A percentile compares a stretch with the other conserved stretches of the same genome.
phyloP scores from a whole-genome alignment of 1,139 yeast species.

The Casaregolazyma lundiana region DNA sequence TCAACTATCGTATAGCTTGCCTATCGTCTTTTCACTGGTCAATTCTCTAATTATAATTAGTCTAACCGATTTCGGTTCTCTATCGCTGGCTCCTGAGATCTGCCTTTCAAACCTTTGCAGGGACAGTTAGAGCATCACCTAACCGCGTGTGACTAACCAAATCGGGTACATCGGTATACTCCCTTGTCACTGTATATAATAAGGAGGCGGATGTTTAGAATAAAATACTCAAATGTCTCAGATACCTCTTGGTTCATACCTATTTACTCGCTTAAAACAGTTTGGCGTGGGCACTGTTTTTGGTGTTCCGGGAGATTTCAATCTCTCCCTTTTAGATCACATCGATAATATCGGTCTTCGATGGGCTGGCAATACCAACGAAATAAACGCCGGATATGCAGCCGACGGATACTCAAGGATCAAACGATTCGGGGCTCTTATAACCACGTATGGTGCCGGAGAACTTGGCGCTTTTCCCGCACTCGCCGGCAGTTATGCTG shows the following conservation, averaged over 20 bases:
- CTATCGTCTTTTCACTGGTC: too few relatives aligned
- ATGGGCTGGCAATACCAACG: conserved; percentile 63
- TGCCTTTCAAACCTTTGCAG: too few relatives aligned
- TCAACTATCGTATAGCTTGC: too few relatives aligned
- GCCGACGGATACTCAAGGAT: conserved; percentile 74
- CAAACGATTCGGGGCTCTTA: conserved; percentile 35
- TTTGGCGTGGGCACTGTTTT: conserved; percentile 60
- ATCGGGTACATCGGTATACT: too few relatives aligned
- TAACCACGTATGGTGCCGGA: conserved; percentile 78
- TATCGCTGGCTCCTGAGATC: too few relatives aligned
- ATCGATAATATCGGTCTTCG: conserved; percentile 53
- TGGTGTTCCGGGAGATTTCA: conserved; percentile 76
- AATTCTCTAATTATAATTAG: too few relatives aligned
- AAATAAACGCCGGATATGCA: conserved; percentile 65
- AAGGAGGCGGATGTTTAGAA: too few relatives aligned
- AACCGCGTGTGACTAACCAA: too few relatives aligned
- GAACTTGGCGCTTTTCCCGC: conserved; percentile 84
- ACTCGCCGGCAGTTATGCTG: conserved; percentile 76
- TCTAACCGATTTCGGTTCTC: too few relatives aligned
- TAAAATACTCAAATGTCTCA: too few relatives aligned
- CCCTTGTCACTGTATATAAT: too few relatives aligned
- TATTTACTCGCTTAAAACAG: conserved; percentile 55
- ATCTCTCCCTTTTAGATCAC: conserved; percentile 53
- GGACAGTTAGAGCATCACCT: too few relatives aligned
- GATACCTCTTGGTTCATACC: conserved; percentile 51